Base-by-base conservation (phyloP, 352 stramenopile species). In the Pythium brachiatum region DNA sequence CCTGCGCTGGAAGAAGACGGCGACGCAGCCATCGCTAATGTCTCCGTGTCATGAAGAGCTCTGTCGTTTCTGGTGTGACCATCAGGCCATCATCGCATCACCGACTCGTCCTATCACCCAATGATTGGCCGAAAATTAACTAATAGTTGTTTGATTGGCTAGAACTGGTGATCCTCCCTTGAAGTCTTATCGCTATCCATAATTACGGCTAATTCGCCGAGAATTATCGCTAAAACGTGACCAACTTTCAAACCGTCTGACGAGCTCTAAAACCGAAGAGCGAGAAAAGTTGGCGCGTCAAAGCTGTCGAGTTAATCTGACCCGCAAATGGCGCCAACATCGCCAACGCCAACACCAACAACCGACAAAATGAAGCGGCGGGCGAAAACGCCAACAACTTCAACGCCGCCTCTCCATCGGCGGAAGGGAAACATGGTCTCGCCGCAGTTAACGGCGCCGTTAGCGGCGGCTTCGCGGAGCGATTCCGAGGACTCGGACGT, bases 261-360 rank as follows among this genome's bases (percentile, higher is more conserved):
- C 41, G 7, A 18, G 41, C 13, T 9, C n/a, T 27, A 7, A 21
- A 53, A 21, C 21, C 13, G 2, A n/a, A 4, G 4, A 34, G 23
- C 32, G 21, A 34, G 13, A 34, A 32, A 15, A 32, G 46, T 53
- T 53, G 46, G 46, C 46, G 46, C 46, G 46, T 36, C 46, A 53
- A n/a, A n/a, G n/a, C n/a, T n/a, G n/a, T n/a, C n/a, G n/a, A 53
- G 34, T 38, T 36, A 47, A 52, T 16, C 23, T 46, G 25, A 31
- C 47, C n/a, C 29, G 38, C 16, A 44, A 57, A 62, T 68, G 60
- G 60, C 61, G 61, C 44, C 61, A 68, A 68, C 60, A 25, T 11
- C 52, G 11, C 25, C 43, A 52, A 68, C 53, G 44, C 31, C 43
- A 53, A 51, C 57, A 23, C 53, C 50, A 66, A 60, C 60, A 57